Evolutionary conservation across 164 flowering plant species (phyloP).

Genomic region (Berberis vulgaris): DNA sequence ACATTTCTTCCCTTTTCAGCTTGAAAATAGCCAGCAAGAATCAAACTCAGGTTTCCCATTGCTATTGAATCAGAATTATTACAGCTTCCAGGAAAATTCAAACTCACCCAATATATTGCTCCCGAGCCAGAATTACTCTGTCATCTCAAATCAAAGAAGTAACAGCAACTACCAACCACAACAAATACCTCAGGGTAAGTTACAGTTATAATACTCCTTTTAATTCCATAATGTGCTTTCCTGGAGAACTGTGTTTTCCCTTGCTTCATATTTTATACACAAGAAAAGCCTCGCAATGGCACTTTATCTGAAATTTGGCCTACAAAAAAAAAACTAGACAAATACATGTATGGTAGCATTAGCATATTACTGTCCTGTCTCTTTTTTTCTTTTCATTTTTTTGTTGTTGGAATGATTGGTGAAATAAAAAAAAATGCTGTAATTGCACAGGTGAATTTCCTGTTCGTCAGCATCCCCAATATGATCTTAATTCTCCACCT

Average conservation of each 20-base stretch:
- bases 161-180: neutral
- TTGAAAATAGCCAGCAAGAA: neutral
- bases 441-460: constrained; percentile 19
- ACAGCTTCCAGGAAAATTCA: neutral
- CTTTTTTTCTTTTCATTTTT: neutral
- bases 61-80: neutral
- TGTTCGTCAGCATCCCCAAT: constrained; percentile 10
- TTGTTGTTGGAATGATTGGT: neutral
- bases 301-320: no score
- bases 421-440: neutral
- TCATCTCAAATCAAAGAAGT: neutral
- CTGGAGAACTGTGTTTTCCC: no score
- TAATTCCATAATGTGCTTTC: no score
- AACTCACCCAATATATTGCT: neutral
- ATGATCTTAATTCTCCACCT: constrained; percentile 25
- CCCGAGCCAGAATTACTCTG: neutral
- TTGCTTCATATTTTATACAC: no score
- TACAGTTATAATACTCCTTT: no score
- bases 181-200: constrained; percentile 13
- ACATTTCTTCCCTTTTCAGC: neutral
- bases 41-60: neutral
- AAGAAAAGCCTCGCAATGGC: no score
- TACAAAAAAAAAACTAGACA: no score
- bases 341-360: neutral
- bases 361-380: neutral